Evolutionary conservation across 1,284 basidiomycete species (phyloP), one percentile per base, ranked within the genome.

Genomic region (Leccinum pachyderme): DNA sequence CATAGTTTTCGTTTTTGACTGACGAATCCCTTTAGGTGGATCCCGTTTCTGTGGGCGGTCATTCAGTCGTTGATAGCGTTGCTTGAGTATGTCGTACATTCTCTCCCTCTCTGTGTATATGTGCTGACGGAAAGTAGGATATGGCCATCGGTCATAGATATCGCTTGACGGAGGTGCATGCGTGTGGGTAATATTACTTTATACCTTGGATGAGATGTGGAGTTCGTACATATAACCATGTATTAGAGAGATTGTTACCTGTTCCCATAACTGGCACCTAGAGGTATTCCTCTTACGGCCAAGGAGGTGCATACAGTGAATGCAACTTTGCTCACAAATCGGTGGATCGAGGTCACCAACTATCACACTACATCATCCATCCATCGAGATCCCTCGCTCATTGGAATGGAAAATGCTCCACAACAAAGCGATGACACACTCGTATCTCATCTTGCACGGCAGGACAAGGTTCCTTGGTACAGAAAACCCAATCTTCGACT

Each of bases 1-100:
- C 27, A n/a, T 27, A 0, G 22, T n/a, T 43, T 31, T 28, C 43
- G 46, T 41, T 53, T 5, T 9, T 35, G 44, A 51, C 43, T 51
- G 41, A 46, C 28, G 25, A 51, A 11, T 18, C 9, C 2, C 22
- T 6, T 6, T 24, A 91, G 89, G 51, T 93, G 91, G 90, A 79
- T 93, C 47, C 91, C 91, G 5, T 89, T 93, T 63, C 64, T 92
- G 28, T 83, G 89, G 74, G 89, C 83, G 7, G 67, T 88, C 29
- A 81, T 91, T 55, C 84, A 87, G 61, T 83, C 84, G 29, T 72
- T 88, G 22, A 74, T 90, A 33, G 81, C 84, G 11, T 75, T 91
- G 55, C 76, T 91, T 45, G 84, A 83, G 88, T 86, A 54, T 32
- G 75, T 49, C n/a, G 22, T 0, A 44, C 32, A 43, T 22, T 0